These are phyloP conservation scores for Starmera quercuum DNA, from an alignment of 805 yeast species.

Conservation along the genomic window DNA sequence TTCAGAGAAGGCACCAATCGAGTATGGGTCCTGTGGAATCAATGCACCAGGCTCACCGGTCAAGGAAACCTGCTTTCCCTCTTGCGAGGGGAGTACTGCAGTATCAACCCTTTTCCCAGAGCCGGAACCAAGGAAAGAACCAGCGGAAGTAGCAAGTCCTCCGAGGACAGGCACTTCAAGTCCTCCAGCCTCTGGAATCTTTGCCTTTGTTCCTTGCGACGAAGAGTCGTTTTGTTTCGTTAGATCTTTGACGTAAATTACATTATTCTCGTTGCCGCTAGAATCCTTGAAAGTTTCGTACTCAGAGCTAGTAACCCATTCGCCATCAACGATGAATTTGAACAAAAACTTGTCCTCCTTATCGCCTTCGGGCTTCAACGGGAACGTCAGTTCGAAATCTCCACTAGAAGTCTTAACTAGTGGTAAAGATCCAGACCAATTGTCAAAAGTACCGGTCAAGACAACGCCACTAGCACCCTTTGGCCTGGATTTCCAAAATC, in stretches of 20 bases:
- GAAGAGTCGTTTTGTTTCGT: slow-evolving; percentile 2
- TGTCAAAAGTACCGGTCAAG: slow-evolving; percentile 65
- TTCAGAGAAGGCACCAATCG: slow-evolving; percentile 48
- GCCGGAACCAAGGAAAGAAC: slow-evolving; percentile 27
- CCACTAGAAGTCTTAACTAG: slow-evolving; percentile 55
- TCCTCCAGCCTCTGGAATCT: slow-evolving; percentile 43
- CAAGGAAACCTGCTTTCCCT: slow-evolving; percentile 28
- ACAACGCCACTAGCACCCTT: slow-evolving; percentile 49
- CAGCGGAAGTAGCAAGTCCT: slow-evolving; percentile 10
- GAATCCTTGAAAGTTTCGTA: slow-evolving; percentile 38
- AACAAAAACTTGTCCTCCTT: slow-evolving; percentile 32
- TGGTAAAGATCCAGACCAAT: slow-evolving; percentile 56
- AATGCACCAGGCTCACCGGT: slow-evolving; percentile 71
- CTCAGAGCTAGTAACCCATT: slow-evolving; percentile 41
- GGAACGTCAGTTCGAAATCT: slow-evolving; percentile 51
- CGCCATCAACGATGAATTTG: slow-evolving; percentile 64
- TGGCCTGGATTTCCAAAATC: slow-evolving; percentile 25
- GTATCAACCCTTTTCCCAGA: slow-evolving; percentile 12
- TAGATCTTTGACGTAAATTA: slow-evolving; percentile 18
- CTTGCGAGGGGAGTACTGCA: slow-evolving; percentile 36
- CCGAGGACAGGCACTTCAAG: slow-evolving; percentile 18
- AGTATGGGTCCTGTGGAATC: slow-evolving; percentile 47
- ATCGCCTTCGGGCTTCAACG: slow-evolving; percentile 32
- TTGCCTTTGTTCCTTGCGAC: slow-evolving; percentile 24
- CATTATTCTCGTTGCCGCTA: slow-evolving; percentile 32